Evolutionary conservation across 2,329 filamentous ascomycete species (phyloP), one percentile per base, ranked within the genome.

Genomic region (Colletotrichum phormii): DNA sequence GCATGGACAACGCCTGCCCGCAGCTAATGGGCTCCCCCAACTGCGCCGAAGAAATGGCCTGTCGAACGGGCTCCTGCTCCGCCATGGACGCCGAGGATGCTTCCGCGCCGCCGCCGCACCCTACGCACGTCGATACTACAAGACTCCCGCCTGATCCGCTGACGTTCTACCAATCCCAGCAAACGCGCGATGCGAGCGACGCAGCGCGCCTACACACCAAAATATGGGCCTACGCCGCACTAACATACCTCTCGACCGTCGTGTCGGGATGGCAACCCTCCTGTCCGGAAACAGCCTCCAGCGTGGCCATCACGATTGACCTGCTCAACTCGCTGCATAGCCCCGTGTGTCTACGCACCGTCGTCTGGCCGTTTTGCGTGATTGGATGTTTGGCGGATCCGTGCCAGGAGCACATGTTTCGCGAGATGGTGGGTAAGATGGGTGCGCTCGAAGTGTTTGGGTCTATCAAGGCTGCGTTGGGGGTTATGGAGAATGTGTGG

Each of bases 231-330:
- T 82, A 87, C 57, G 86, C 86, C 1, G 80, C 84, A 0, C 79
- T 87, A 1, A 82, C 84, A 8, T 89, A 89, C 71, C 82, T 89
- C 13, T 79, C 82, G 13, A 84, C 87, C 4, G 85, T 89, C 24
- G 80, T 87, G 3, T 84, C 82, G 1, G 88, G 87, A 4, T 89
- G 86, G 87, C 86, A 87, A 72, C 86, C 86, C 0, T 81, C 82
- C 0, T 83, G 80, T 59, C 77, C 80, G 0, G 86, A 87, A 63
- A 82, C 88, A 2, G 80, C 80, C 3, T 72, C 75, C 29, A 74
- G 79, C 26, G 78, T 85, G 75, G 54, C 76, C 75, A 22, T 78
- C 77, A 6, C 74, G 74, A 15, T 78, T 72, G 77, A 81, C 12
- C 76, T 85, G 62, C 76, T 87, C 8, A 73, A 77, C 15, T 75